phyloP scores from a whole-genome alignment of 371 early-diverging fungal species.

The Lichtheimia ramosa region DNA sequence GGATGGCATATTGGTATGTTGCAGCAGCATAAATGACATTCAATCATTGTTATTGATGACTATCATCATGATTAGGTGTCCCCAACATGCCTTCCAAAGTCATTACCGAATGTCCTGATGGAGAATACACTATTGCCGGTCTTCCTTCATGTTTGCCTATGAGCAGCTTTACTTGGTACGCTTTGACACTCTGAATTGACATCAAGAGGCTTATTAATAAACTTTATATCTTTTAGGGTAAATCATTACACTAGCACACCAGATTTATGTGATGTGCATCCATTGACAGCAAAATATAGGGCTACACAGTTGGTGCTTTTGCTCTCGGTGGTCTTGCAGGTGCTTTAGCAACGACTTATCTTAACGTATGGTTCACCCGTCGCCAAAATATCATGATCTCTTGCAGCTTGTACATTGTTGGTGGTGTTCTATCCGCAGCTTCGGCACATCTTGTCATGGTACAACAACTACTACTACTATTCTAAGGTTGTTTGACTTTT shows the following conservation, averaged over 20 bases:
- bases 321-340: conserved; percentile 51
- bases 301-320: conserved; percentile 44
- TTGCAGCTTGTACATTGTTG: conserved; percentile 32
- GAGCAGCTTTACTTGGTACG: conserved; percentile 31
- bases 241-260: not conserved
- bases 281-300: conserved; percentile 17
- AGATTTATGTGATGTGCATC: too few species aligned
- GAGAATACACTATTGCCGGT: conserved; percentile 13
- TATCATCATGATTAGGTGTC: conserved; percentile 21
- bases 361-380: conserved; percentile 36
- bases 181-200: not conserved
- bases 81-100: conserved; percentile 47
- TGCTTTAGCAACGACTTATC: conserved; percentile 36
- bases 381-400: conserved; percentile 43
- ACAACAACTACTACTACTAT: not conserved
- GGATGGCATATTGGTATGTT: conserved; percentile 19
- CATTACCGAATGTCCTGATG: conserved; percentile 38
- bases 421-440: conserved; percentile 36
- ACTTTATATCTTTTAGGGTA: not conserved
- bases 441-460: conserved; percentile 42
- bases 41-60: not conserved
- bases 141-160: conserved; percentile 48
- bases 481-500: not conserved
- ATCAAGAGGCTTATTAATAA: too few species aligned
- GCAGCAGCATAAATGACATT: not conserved